phyloP scores from a whole-genome alignment of 345 rosid species.

The Syzygium grande region DNA sequence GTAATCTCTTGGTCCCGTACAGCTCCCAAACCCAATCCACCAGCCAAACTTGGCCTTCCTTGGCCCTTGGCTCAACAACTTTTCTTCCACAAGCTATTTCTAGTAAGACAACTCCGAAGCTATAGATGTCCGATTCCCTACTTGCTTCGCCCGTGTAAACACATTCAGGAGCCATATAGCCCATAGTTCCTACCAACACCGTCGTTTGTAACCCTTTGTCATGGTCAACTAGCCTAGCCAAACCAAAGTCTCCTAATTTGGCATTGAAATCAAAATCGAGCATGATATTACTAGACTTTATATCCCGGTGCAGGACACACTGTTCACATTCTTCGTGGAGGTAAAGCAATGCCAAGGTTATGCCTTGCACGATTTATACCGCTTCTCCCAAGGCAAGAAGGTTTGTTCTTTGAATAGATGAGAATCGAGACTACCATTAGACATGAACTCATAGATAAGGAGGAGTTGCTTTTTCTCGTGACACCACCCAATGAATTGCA shows the following conservation, averaged over 20 bases:
- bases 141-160: not conserved
- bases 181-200: not conserved
- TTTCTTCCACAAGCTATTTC: not conserved
- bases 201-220: not conserved
- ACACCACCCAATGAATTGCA: too few relatives aligned
- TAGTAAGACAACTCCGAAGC: not conserved
- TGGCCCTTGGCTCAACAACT: not conserved
- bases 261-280: not conserved
- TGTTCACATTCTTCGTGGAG: not conserved
- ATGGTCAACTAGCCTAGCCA: not conserved
- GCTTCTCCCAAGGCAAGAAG: not conserved
- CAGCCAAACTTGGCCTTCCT: not conserved
- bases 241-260: not conserved
- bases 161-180: not conserved
- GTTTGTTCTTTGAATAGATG: too few relatives aligned
- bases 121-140: not conserved
- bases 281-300: not conserved
- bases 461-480: too few relatives aligned
- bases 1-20: not conserved
- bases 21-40: not conserved
- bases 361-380: not conserved
- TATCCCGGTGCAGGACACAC: not conserved
- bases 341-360: not conserved
- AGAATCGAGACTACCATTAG: not conserved
- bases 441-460: not conserved